phyloP scores from a whole-genome alignment of 805 yeast species.

The Kluyveromyces aestuarii region DNA sequence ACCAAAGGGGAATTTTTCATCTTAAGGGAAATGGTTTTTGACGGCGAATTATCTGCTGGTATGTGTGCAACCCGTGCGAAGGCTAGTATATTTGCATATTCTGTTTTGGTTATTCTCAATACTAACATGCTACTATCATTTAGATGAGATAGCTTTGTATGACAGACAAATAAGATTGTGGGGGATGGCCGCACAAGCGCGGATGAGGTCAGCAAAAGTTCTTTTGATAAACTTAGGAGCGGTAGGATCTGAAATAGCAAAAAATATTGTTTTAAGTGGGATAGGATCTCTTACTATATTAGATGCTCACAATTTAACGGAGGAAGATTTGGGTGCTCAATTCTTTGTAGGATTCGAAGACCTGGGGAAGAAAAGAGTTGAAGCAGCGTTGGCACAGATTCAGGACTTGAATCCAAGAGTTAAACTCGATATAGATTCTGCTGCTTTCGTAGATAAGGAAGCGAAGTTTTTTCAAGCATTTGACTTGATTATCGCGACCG shows the following conservation, averaged over 20 bases:
- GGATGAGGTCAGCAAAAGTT: slow-evolving; percentile 62
- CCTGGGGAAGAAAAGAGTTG: slow-evolving; percentile 48
- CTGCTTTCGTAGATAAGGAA: slow-evolving; percentile 16
- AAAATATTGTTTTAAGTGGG: slow-evolving; percentile 84
- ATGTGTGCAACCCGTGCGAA: neutral
- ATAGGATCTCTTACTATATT: slow-evolving; percentile 66
- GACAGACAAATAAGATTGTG: slow-evolving; percentile 92
- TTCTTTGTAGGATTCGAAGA: slow-evolving; percentile 55
- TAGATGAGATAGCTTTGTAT: slow-evolving; percentile 83
- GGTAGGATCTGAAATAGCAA: slow-evolving; percentile 71
- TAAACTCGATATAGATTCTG: slow-evolving; percentile 37
- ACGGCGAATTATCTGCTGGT: slow-evolving; percentile 5
- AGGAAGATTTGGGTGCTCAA: slow-evolving; percentile 62
- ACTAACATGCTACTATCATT: slow-evolving; percentile 8
- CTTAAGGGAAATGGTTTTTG: neutral
- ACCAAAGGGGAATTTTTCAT: too few species aligned
- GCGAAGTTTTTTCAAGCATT: slow-evolving; percentile 41
- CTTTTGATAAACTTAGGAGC: slow-evolving; percentile 67
- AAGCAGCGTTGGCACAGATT: slow-evolving; percentile 46
- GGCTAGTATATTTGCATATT: neutral
- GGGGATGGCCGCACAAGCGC: slow-evolving; percentile 88
- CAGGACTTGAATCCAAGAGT: slow-evolving; percentile 78
- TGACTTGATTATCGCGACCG: slow-evolving; percentile 71
- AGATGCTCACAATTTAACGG: slow-evolving; percentile 46
- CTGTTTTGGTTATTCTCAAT: neutral